Evolutionary conservation across 495 filamentous ascomycete species (phyloP).

Genomic region (Penicillium cataractarum): DNA sequence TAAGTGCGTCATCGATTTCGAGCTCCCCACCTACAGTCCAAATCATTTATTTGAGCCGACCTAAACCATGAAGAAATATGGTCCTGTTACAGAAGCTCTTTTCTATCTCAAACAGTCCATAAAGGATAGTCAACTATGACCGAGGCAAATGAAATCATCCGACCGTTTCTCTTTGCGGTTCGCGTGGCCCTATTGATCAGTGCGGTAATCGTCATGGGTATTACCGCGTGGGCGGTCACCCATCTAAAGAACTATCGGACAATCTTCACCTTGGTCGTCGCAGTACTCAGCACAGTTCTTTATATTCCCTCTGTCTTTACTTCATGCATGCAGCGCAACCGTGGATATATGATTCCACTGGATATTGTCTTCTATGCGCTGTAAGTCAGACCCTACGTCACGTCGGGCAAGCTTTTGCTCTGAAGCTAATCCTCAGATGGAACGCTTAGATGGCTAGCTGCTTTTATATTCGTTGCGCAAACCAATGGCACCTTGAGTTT

Average conservation of each 20-base stretch:
- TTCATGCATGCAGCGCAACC: slow-evolving; percentile 15
- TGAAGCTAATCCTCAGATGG: too few relatives aligned
- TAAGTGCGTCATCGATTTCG: background rate
- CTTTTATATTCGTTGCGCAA: slow-evolving; percentile 26
- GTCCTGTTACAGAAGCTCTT: too few relatives aligned
- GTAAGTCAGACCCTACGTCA: slow-evolving; percentile 13
- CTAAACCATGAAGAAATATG: background rate
- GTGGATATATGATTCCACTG: slow-evolving; percentile 24
- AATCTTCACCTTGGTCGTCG: slow-evolving; percentile 20
- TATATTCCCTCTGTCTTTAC: slow-evolving; percentile 23
- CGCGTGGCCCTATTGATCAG: slow-evolving; percentile 20
- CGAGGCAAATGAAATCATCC: slow-evolving; percentile 9
- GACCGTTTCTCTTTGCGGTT: slow-evolving; percentile 11
- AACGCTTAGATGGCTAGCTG: slow-evolving; percentile 26
- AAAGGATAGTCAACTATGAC: too few relatives aligned
- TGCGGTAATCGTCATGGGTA: slow-evolving; percentile 20
- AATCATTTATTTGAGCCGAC: background rate
- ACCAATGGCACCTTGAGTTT: slow-evolving; percentile 1
- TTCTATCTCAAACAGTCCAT: too few relatives aligned
- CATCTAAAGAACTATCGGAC: slow-evolving; percentile 20
- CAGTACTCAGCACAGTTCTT: slow-evolving; percentile 16
- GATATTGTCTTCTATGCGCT: slow-evolving; percentile 23
- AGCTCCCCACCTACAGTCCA: background rate
- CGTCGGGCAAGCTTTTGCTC: too few relatives aligned
- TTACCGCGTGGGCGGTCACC: slow-evolving; percentile 20